Evolutionary conservation across 345 rosid genomes (phyloP), one percentile per base, ranked within the genome.

Genomic region (Dipteronia sinensis): DNA sequence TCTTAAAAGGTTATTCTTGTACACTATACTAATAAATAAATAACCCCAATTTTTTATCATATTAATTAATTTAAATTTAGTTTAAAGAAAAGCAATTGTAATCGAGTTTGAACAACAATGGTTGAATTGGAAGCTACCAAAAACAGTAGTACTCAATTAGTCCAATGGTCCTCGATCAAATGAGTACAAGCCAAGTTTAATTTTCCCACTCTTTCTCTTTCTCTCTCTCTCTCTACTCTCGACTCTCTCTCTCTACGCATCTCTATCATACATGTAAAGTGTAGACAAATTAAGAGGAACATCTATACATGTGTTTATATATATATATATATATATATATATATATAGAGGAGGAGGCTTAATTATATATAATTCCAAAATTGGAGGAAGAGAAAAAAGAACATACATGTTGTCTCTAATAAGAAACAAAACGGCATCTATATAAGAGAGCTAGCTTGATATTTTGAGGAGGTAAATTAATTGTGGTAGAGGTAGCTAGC

Each of bases 111-210:
- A 75, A 46, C 78, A 80, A 46, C 40, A 75, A 65, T 72, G 75
- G 76, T 63, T 73, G 69, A 64, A 74, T 79, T 73, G 13, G 77
- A 80, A 76, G 68, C 74, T 76, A 67, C 68, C 65, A 51, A 68
- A 76, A 40, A 63, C 49, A 46, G 27, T 59, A 6, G 51, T 72
- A 78, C 82, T 81, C 76, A 78, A 78, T 67, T 72, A 72, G 72
- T 80, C 71, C 78, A 68, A 76, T 80, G 84, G 86, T 78, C 78
- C 84, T 81, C n/a, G n/a, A n/a, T n/a, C 62, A 38, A 61, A 76
- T 76, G 80, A 78, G 80, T 75, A 76, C 34, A 64, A 72, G 78
- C 40, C 46, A 81, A 75, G 84, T 55, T 72, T 56, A 81, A 53
- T 65, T 77, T 51, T 58, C 67, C 42, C 46, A 17, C 23, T 42